Evolutionary conservation across 805 yeast species (phyloP).

Genomic region (Yamadazyma insecticola): DNA sequence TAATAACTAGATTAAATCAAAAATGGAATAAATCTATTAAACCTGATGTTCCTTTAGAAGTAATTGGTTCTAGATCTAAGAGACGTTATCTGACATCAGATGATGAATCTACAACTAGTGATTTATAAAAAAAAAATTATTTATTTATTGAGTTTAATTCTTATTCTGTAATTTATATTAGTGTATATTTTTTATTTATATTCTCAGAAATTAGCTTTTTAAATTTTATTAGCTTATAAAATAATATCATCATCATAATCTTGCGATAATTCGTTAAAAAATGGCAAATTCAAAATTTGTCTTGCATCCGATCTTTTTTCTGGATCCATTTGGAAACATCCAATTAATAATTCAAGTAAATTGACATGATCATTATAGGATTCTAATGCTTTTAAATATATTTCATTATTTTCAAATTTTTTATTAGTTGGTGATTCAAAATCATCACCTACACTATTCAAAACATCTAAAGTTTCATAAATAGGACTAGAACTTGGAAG

Average conservation of each 20-base stretch:
- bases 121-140: too few relatives aligned
- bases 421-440: slow-evolving; percentile 20
- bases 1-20: slow-evolving; percentile 31
- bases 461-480: slow-evolving; percentile 52
- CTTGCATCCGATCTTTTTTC: slow-evolving; percentile 52
- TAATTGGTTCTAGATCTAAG: neutral
- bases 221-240: slow-evolving; percentile 3
- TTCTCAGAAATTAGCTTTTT: too few relatives aligned
- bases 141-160: neutral
- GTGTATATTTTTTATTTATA: neutral
- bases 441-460: slow-evolving; percentile 37
- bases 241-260: slow-evolving; percentile 31
- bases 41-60: too few relatives aligned
- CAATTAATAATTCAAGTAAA: slow-evolving; percentile 52
- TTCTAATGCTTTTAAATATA: slow-evolving; percentile 15
- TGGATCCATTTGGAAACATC: slow-evolving; percentile 57
- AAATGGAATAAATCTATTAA: slow-evolving; percentile 37
- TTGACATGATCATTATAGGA: slow-evolving; percentile 38
- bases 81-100: slow-evolving; percentile 1
- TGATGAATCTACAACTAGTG: neutral
- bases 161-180: neutral
- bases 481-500: slow-evolving; percentile 72
- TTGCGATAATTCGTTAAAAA: slow-evolving; percentile 46
- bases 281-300: slow-evolving; percentile 53
- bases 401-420: slow-evolving; percentile 2